Conservation (phyloP, 495 filamentous ascomycete genomes). For the Neurospora sp. region DNA sequence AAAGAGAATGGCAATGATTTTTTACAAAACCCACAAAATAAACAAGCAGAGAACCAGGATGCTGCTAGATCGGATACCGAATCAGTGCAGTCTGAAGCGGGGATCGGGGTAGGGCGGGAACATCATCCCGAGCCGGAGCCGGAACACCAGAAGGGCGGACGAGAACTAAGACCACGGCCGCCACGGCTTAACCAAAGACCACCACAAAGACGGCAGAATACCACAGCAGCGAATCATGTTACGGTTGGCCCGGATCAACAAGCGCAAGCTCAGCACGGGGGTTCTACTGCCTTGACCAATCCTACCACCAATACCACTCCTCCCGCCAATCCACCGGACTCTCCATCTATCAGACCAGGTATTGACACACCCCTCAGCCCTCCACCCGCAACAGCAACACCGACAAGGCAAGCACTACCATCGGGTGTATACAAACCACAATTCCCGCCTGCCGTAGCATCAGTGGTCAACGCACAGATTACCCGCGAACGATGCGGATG, state of each 20-base stretch:
- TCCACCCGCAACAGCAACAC: neutral
- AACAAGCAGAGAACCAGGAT: neutral
- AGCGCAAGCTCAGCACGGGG: neutral
- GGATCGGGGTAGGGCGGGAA: neutral
- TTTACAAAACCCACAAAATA: neutral
- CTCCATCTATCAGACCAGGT: neutral
- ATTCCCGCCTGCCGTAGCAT: neutral
- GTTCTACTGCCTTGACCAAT: neutral
- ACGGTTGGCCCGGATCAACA: neutral
- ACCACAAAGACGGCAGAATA: neutral
- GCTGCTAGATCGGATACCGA: neutral
- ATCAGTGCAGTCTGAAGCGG: neutral
- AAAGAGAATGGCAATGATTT: neutral
- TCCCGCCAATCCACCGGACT: neutral
- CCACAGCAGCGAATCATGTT: accelerated
- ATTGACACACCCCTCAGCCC: neutral
- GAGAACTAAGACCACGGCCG: neutral
- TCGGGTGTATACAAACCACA: neutral
- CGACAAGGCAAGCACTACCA: neutral
- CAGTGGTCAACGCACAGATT: neutral
- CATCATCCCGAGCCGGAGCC: neutral
- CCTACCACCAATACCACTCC: neutral
- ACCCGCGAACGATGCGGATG: neutral
- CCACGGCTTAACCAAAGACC: neutral
- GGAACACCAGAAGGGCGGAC: neutral